phyloP scores from a whole-genome alignment of 352 stramenopile genomes.

The Phytophthora tubulina region DNA sequence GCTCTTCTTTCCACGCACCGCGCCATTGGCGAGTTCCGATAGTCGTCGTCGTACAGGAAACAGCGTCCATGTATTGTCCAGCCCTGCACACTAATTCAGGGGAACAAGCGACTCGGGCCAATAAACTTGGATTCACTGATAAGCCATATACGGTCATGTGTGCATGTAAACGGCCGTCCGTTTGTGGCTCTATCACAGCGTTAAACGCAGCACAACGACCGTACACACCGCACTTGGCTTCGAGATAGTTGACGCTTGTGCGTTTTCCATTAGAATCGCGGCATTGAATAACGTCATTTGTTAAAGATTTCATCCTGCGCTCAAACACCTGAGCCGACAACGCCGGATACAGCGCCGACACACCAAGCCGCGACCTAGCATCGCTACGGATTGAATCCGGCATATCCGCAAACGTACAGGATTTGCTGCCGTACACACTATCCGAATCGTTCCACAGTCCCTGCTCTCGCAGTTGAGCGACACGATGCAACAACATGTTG shows the following conservation, averaged over 20 bases:
- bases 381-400: constrained; percentile 1
- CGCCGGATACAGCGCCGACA: constrained; percentile 22
- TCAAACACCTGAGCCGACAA: constrained; percentile 19
- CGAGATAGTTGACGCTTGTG: constrained; percentile 9
- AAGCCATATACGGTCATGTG: constrained; percentile 25
- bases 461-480: neutral
- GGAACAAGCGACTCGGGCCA: constrained; percentile 16
- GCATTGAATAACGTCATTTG: constrained; percentile 3
- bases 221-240: constrained; percentile 12
- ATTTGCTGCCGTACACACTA: neutral
- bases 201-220: constrained; percentile 21
- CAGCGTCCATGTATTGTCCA: neutral
- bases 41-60: neutral
- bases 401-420: constrained; percentile 9
- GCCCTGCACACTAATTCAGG: neutral
- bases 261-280: neutral
- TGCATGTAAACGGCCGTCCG: constrained; percentile 26
- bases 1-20: neutral
- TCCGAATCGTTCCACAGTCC: constrained; percentile 1
- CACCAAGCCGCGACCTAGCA: neutral
- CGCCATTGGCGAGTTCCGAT: neutral
- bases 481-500: constrained; percentile 23
- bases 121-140: constrained; percentile 9
- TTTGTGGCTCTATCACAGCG: constrained; percentile 29
- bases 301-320: neutral